Percentiles rank a stretch among this genome's conserved stretches.
These are phyloP conservation scores for Baorangia bicolor DNA, from an alignment of 768 basidiomycete species.

Conservation along the genomic window DNA sequence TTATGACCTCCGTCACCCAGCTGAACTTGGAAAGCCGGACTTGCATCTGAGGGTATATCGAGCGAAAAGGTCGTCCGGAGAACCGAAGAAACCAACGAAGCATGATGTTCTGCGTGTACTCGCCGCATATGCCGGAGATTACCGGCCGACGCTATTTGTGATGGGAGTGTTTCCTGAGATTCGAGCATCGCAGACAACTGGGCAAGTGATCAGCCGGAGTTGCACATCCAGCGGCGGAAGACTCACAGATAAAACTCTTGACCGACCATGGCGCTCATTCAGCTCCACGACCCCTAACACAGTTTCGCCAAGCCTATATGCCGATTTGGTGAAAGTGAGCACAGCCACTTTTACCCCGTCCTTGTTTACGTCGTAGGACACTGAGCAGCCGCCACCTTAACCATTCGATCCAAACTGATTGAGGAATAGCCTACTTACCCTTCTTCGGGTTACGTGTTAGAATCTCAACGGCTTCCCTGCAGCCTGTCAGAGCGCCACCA, in stretches of 20 bases:
- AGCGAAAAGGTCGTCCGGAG: slow-evolving; percentile 82
- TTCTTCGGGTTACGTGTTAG: slow-evolving; percentile 88
- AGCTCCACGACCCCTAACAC: slow-evolving; percentile 86
- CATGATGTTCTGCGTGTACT: slow-evolving; percentile 83
- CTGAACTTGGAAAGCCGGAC: slow-evolving; percentile 77
- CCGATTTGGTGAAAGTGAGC: slow-evolving; percentile 87
- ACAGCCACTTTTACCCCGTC: slow-evolving; percentile 88
- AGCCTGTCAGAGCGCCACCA: slow-evolving; percentile 48
- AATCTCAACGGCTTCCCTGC: slow-evolving; percentile 87
- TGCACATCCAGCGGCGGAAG: not conserved
- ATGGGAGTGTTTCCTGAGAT: slow-evolving; percentile 81
- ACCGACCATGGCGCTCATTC: slow-evolving; percentile 66
- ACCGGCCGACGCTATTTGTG: slow-evolving; percentile 48
- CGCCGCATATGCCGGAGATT: slow-evolving; percentile 58
- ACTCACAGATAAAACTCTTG: slow-evolving; percentile 81
- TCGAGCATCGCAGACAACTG: slow-evolving; percentile 89
- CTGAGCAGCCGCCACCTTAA: slow-evolving; percentile 37
- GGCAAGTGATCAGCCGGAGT: slow-evolving; percentile 1
- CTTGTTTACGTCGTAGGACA: slow-evolving; percentile 94
- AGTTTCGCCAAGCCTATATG: slow-evolving; percentile 91
- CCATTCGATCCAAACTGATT: not conserved
- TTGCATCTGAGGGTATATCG: slow-evolving; percentile 90
- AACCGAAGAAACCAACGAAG: slow-evolving; percentile 69
- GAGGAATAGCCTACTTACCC: slow-evolving; percentile 44
- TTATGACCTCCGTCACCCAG: slow-evolving; percentile 39